Conservation (phyloP, 768 basidiomycete genomes). For the Collybiopsis luxurians region DNA sequence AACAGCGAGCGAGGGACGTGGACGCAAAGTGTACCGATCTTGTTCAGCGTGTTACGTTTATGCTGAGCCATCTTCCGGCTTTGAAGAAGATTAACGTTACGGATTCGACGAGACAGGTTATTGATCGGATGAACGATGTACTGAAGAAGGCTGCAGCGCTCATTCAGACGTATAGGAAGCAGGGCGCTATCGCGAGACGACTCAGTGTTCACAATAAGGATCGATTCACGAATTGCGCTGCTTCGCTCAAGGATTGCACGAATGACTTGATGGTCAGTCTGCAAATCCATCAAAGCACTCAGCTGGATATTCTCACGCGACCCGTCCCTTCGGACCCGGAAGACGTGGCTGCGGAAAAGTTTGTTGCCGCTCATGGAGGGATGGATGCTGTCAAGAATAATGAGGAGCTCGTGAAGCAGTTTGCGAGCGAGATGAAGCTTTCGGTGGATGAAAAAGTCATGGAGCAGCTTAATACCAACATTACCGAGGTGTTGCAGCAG, state of each 20-base stretch:
- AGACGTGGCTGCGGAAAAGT: constrained; percentile 32
- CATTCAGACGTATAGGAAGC: constrained; percentile 37
- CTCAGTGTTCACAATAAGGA: constrained; percentile 35
- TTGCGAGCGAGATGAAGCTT: constrained; percentile 32
- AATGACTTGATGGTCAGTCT: constrained; percentile 38
- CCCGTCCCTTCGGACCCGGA: constrained; percentile 34
- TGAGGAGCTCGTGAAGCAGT: constrained; percentile 34
- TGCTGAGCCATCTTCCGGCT: constrained; percentile 36
- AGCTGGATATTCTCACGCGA: constrained; percentile 35
- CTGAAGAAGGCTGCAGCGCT: constrained; percentile 36
- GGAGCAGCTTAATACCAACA: constrained; percentile 34
- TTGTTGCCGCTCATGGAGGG: constrained; percentile 33
- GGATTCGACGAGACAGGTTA: constrained; percentile 30
- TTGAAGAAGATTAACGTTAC: constrained; percentile 29
- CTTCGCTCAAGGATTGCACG: constrained; percentile 30
- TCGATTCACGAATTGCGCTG: constrained; percentile 30
- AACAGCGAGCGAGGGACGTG: constrained; percentile 32
- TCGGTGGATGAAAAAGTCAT: constrained; percentile 37
- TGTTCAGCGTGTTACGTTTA: constrained; percentile 40
- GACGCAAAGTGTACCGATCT: constrained; percentile 39
- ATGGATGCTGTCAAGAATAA: constrained; percentile 32
- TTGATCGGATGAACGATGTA: constrained; percentile 36
- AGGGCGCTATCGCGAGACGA: constrained; percentile 32
- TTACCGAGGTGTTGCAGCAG: constrained; percentile 30
- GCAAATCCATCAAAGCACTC: constrained; percentile 36